Evolutionary conservation across 768 basidiomycete species (phyloP), one percentile per base, ranked within the genome.

Genomic region (Pisolithus marmoratus): DNA sequence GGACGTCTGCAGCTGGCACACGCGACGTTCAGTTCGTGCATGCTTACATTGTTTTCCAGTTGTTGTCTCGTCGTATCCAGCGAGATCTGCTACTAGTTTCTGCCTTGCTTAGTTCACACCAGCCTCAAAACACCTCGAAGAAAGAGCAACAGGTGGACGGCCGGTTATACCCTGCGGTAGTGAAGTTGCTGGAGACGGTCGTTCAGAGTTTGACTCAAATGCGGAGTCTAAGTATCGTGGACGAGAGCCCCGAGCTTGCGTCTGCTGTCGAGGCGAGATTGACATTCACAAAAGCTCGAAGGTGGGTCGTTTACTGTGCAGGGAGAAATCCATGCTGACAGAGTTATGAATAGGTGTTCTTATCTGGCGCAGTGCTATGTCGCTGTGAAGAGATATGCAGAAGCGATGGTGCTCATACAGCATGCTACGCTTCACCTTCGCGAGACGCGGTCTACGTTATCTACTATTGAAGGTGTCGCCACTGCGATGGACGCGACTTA

Each of bases 21-120:
- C 81, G 88, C 11, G 90, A 92, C 62, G 81, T 90, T 23, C 80
- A 86, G 27, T 93, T 94, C 60, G 80, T 94, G 46, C 88, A 96
- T 59, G 81, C 87, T 17, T 95, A 86, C 64, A 83, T 95, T 59
- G 78, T 90, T 43, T 93, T 91, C 67, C 88, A 92, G 56, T 83
- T 96, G 29, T 80, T 96, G 46, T 83, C 90, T 19, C 81, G 85
- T 48, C 89, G 94, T 8, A 92, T 91, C 48, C 83, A 93, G 63
- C 86, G 94, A 15, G 94, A 98, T 62, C 77, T 92, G 4, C 78
- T 93, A 22, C 79, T 96, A 45, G 78, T 87, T 54, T 80, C 79
- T 22, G 81, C 86, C 2, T 74, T 85, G 3, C 72, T 87, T 38
- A 63, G 73, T 7, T 77, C 71, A 6, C 76, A 78, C 51, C 69